Evolutionary conservation across 2,329 filamentous ascomycete genomes (phyloP).

Genomic region (Alternaria burnsii): DNA sequence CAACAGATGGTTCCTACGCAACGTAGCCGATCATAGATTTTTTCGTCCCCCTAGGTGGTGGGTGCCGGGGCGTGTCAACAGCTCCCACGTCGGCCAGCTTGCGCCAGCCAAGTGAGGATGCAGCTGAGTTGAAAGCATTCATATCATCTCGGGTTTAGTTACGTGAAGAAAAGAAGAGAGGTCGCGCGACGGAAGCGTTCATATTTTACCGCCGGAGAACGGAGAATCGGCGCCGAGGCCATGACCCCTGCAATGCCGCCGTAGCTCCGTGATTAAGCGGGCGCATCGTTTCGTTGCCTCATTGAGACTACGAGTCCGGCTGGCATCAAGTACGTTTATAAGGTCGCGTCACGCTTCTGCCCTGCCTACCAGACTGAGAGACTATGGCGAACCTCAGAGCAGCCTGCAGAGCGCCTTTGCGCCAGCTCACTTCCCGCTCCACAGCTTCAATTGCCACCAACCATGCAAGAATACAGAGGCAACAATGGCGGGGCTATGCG

Average conservation of each 20-base stretch:
- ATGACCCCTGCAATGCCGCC: slow-evolving; percentile 13
- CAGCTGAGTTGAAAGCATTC: slow-evolving; percentile 67
- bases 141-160: slow-evolving; percentile 84
- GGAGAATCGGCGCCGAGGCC: slow-evolving; percentile 14
- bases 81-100: slow-evolving; percentile 58
- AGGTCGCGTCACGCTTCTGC: slow-evolving; percentile 25
- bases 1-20: slow-evolving; percentile 33
- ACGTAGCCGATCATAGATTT: slow-evolving; percentile 56
- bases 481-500: slow-evolving; percentile 52
- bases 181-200: slow-evolving; percentile 24
- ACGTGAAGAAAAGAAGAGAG: slow-evolving; percentile 60
- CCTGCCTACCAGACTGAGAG: slow-evolving; percentile 15
- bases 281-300: slow-evolving; percentile 33
- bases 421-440: slow-evolving; percentile 43
- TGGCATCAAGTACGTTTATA: slow-evolving; percentile 28
- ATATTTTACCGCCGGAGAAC: slow-evolving; percentile 33
- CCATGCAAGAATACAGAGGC: slow-evolving; percentile 42
- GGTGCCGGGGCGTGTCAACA: slow-evolving; percentile 58
- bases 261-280: slow-evolving; percentile 29
- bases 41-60: slow-evolving; percentile 59
- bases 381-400: slow-evolving; percentile 55
- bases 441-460: slow-evolving; percentile 39
- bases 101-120: slow-evolving; percentile 63
- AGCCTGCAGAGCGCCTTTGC: slow-evolving; percentile 51
- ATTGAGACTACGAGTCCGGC: slow-evolving; percentile 35